Evolutionary conservation across 2,329 filamentous ascomycete genomes (phyloP), one percentile per base, ranked within the genome.

Genomic region (Metarhizium robertsii): DNA sequence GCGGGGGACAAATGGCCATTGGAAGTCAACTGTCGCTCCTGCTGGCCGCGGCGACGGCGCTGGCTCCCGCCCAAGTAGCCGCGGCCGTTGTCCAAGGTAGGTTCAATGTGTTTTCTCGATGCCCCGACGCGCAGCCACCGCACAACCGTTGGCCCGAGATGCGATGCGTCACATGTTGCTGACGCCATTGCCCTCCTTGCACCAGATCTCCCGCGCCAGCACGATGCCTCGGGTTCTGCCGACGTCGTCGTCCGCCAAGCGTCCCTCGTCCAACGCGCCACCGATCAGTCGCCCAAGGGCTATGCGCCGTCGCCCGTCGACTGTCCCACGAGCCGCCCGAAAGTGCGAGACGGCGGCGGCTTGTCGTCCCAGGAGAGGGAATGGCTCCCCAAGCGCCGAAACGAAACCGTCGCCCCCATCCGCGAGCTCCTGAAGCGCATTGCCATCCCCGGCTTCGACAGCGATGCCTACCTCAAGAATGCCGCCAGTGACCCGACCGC

Each of bases 401-500:
- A 83, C 58, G 85, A 86, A 60, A 95, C 90, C 0, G 73, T 92
- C 18, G 71, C 82, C 10, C 84, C 89, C n/a, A 86, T 96, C 79
- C 81, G 78, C 55, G 78, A 86, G 18, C 84, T 95, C 61, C 77
- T 97, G 53, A 75, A 75, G 18, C 81, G 87, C 56, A 77, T 89
- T 65, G 83, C 83, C 62, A 92, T 97, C 59, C 72, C 80, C n/a
- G 83, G 80, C 57, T 92, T 96, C 59, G 85, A 96, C 69, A 86
- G 84, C n/a, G 76, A 75, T 1, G 67, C 72, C 2, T 97, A 94
- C 67, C 83, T 97, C 62, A 53, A 61, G 20, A 57, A 69, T 56
- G 70, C 60, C 30, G 64, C 69, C 53, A 64, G 36, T 7, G 56
- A 70, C 50, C 52, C 62, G 6, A 66, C 62, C 0, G 69, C 73